A percentile compares a stretch with the other conserved stretches of the same genome.
These are phyloP conservation scores for Pyrus betulifolia DNA, from an alignment of 306 rosid genomes.

Conservation along the genomic window DNA sequence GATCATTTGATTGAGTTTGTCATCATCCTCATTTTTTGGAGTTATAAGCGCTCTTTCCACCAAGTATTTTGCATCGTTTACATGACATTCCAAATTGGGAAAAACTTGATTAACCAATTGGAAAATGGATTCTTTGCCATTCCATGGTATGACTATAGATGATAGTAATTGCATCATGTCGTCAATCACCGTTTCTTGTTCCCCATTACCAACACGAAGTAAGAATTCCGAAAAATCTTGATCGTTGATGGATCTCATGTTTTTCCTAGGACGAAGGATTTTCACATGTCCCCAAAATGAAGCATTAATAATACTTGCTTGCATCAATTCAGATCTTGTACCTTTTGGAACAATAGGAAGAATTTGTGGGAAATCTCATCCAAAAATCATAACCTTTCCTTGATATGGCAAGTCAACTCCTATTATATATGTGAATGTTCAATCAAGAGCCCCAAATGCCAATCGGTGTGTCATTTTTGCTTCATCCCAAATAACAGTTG, in stretches of 20 bases:
- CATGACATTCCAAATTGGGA: background rate
- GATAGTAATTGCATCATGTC: background rate
- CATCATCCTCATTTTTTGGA: background rate
- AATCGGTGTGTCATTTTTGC: too few relatives aligned
- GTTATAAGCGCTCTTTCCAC: background rate
- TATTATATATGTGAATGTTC: too few relatives aligned
- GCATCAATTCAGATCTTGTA: background rate
- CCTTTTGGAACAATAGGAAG: background rate
- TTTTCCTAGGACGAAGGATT: background rate
- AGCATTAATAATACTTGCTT: background rate
- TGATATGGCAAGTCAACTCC: too few relatives aligned
- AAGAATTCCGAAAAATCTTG: too few relatives aligned
- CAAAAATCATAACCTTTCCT: background rate
- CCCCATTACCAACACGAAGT: too few relatives aligned
- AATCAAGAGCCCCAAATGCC: too few relatives aligned
- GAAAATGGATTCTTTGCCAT: too few relatives aligned
- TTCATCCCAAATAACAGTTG: background rate
- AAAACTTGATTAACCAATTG: too few relatives aligned
- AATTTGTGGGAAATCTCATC: background rate
- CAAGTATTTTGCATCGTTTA: background rate
- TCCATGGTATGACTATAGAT: background rate
- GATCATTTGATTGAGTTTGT: background rate
- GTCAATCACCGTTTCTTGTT: too few relatives aligned
- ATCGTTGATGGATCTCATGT: background rate
- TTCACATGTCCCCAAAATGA: background rate